phyloP scores from a whole-genome alignment of 768 basidiomycete species.

The Chalciporus chontae region DNA sequence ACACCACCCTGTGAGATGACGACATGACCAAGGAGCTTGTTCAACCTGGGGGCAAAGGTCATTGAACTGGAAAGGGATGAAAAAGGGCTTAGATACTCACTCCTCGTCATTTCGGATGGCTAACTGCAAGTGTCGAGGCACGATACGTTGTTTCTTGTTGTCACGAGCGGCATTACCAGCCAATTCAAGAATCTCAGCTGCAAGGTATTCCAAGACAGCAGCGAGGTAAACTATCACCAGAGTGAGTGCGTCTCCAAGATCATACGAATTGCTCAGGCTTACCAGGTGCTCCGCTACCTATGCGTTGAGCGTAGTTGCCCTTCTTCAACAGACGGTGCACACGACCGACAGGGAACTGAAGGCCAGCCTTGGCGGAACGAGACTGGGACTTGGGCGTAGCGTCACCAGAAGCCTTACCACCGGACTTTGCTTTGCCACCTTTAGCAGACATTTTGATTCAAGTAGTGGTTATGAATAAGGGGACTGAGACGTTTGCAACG shows the following conservation, averaged over 20 bases:
- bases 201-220: conserved; percentile 59
- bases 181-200: conserved; percentile 61
- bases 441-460: conserved; percentile 36
- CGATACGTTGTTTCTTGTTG: conserved; percentile 61
- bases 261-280: conserved; percentile 1
- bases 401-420: conserved; percentile 54
- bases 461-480: neutral
- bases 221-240: conserved; percentile 49
- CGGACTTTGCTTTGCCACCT: conserved; percentile 60
- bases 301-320: conserved; percentile 55
- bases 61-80: neutral
- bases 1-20: conserved; percentile 66
- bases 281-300: conserved; percentile 54
- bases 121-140: conserved; percentile 62
- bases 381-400: conserved; percentile 30
- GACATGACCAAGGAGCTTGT: conserved; percentile 42
- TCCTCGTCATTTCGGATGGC: conserved; percentile 65
- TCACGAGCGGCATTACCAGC: conserved; percentile 55
- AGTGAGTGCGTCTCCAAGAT: neutral
- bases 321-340: conserved; percentile 57
- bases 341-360: conserved; percentile 56
- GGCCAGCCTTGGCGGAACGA: conserved; percentile 40
- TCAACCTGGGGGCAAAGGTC: conserved; percentile 28
- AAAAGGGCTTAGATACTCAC: conserved; percentile 17
- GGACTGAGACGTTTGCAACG: neutral